These are phyloP conservation scores for Talaromyces sp. DNA, from an alignment of 2,329 filamentous ascomycete genomes.

Conservation along the genomic window DNA sequence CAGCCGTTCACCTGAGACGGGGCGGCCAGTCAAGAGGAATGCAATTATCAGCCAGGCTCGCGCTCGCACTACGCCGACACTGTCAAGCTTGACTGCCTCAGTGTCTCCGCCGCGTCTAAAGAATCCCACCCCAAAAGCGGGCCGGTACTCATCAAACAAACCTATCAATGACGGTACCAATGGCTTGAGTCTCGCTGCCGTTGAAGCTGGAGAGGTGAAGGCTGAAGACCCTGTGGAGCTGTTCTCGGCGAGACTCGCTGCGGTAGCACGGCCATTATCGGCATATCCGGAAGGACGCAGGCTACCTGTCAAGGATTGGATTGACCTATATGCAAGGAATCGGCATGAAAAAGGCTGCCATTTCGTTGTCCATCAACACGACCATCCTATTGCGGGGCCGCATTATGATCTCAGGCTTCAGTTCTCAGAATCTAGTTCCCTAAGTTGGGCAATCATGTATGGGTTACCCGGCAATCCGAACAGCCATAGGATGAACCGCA, in stretches of 20 bases:
- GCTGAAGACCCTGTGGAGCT: conserved; percentile 52
- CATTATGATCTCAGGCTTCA: conserved; percentile 71
- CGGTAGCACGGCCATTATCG: conserved; percentile 28
- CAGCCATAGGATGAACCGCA: conserved; percentile 54
- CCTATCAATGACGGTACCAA: not conserved
- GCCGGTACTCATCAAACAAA: not conserved
- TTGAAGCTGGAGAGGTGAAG: conserved; percentile 53
- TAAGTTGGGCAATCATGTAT: conserved; percentile 65
- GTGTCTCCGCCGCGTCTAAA: conserved; percentile 31
- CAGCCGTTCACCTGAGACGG: not conserved
- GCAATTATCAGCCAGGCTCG: not conserved
- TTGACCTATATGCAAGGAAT: conserved; percentile 50
- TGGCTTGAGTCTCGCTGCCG: conserved; percentile 40
- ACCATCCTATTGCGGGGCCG: conserved; percentile 66
- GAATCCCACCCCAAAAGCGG: not conserved
- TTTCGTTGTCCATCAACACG: conserved; percentile 72
- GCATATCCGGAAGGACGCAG: conserved; percentile 28
- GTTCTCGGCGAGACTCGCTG: conserved; percentile 46
- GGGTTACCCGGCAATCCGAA: conserved; percentile 61
- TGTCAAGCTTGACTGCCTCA: conserved; percentile 26
- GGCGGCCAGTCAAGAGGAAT: not conserved
- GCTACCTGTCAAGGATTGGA: conserved; percentile 45
- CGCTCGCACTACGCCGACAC: conserved; percentile 5
- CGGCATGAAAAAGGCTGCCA: conserved; percentile 50
- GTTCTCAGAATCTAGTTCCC: conserved; percentile 65